Percentiles rank a stretch among this genome's conserved stretches.
phyloP scores from a whole-genome alignment of 78 protist species.

The Monosiga brevicollis region DNA sequence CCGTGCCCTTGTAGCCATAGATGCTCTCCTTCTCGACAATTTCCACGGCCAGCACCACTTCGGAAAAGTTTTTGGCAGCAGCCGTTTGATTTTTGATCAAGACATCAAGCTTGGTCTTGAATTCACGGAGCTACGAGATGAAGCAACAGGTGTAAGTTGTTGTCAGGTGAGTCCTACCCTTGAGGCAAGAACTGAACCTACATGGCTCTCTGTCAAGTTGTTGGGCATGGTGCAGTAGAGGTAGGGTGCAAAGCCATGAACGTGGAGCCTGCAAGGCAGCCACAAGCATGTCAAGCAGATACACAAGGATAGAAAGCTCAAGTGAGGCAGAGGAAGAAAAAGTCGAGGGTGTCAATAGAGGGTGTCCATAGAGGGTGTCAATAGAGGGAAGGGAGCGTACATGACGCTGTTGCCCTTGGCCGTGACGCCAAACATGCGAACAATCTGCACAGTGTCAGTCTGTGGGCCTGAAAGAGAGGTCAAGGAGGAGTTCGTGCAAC shows the following conservation, averaged over 20 bases:
- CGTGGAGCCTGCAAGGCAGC: too few relatives aligned
- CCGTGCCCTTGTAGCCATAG: conserved; percentile 15
- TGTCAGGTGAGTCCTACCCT: too few relatives aligned
- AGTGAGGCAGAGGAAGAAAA: too few relatives aligned
- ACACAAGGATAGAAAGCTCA: too few relatives aligned
- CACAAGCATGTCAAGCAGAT: too few relatives aligned
- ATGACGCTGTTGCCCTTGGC: conserved; percentile 79
- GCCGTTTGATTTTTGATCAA: not conserved
- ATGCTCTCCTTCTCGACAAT: conserved; percentile 44
- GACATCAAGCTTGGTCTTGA: not conserved
- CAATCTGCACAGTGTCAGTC: conserved; percentile 39
- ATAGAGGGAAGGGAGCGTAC: too few relatives aligned
- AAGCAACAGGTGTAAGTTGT: too few relatives aligned
- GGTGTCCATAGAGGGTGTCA: too few relatives aligned
- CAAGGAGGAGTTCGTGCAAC: not conserved
- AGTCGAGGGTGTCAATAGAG: too few relatives aligned
- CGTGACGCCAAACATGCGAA: conserved; percentile 93
- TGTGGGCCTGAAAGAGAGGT: not conserved
- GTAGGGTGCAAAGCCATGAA: conserved; percentile 95
- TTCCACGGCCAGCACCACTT: conserved; percentile 38
- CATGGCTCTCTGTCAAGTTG: not conserved
- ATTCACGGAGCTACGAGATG: not conserved
- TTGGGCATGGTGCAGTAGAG: conserved; percentile 82
- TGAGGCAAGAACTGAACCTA: not conserved
- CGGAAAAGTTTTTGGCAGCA: not conserved